Evolutionary conservation across 768 basidiomycete genomes (phyloP), one percentile per base, ranked within the genome.

Genomic region (Leccinum disarticulatum): DNA sequence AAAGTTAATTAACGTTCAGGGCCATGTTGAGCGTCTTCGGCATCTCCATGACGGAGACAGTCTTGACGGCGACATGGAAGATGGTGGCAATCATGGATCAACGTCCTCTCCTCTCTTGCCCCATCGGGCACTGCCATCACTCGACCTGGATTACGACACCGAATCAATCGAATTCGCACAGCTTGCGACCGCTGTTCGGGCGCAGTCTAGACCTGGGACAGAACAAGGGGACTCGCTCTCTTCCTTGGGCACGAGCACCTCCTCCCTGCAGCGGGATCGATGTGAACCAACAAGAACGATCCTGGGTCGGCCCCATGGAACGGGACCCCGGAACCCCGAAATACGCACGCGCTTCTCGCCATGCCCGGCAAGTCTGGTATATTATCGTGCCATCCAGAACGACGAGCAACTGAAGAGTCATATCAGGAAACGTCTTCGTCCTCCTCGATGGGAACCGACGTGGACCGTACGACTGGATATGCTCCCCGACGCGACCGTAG

Each of bases 1-100:
- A 59, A 65, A 53, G 60, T 62, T 73, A 61, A 61, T 72, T 63
- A 60, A 52, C 56, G 43, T 70, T 61, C 71, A 72, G 58, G 63
- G 49, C 58, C 62, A 59, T 53, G 48, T 63, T 9, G 68, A 71
- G 31, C 54, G 47, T 1, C 70, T 72, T 59, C 30, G 58, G 55
- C 52, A 51, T 52, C 46, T 58, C 9, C 54, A 60, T 30, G 66
- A 68, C 41, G 56, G 52, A 33, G 64, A 62, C 55, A 65, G 59
- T 38, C 28, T 35, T 19, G 63, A 59, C 57, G 57, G 58, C 43
- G 68, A 68, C 55, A 38, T 60, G 58, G 61, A 66, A 60, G 64
- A 22, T 47, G 55, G 60, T 64, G 50, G 55, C 59, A 65, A 64
- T 70, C 70, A 57, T 52, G 61, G 63, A 64, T 69, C 68, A 66